phyloP scores from a whole-genome alignment of 345 rosid genomes.

The Kernera saxatilis region DNA sequence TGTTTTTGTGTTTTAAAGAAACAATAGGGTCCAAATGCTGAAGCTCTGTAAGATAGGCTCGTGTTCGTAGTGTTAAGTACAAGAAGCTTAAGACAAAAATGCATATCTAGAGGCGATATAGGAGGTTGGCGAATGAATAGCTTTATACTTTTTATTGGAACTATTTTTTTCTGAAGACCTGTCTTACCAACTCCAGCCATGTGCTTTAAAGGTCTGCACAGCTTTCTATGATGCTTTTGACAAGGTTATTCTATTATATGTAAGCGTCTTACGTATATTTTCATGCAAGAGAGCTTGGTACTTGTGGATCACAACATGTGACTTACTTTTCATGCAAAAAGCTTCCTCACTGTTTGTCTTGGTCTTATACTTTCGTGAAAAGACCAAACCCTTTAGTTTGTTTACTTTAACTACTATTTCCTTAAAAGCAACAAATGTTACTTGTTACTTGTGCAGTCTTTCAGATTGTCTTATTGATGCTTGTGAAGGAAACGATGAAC shows the following conservation, averaged over 20 bases:
- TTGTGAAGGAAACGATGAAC: slow-evolving; percentile 5
- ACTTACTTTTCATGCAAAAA: slow-evolving; percentile 34
- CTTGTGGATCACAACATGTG: slow-evolving; percentile 30
- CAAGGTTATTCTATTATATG: slow-evolving; percentile 4
- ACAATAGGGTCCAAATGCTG: neutral
- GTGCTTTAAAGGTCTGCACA: slow-evolving; percentile 22
- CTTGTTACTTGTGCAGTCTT: slow-evolving; percentile 4
- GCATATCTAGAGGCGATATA: slow-evolving; percentile 8
- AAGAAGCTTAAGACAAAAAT: slow-evolving; percentile 8
- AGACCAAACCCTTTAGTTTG: slow-evolving; percentile 10
- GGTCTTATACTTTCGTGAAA: slow-evolving; percentile 9
- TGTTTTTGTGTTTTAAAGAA: neutral
- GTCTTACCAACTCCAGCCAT: slow-evolving; percentile 28
- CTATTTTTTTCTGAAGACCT: slow-evolving; percentile 7
- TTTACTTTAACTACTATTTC: slow-evolving; percentile 10
- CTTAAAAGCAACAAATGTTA: slow-evolving; percentile 23
- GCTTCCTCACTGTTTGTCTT: slow-evolving; percentile 22
- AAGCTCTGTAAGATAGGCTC: neutral
- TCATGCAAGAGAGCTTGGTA: slow-evolving; percentile 27
- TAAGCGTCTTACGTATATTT: slow-evolving; percentile 10
- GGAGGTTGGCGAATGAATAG: slow-evolving; percentile 7
- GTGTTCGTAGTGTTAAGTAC: neutral
- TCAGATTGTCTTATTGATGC: neutral
- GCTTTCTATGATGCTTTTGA: slow-evolving; percentile 23
- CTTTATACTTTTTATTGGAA: neutral